Evolutionary conservation across 768 basidiomycete species (phyloP), one percentile per base, ranked within the genome.

Genomic region (Serendipita indica): DNA sequence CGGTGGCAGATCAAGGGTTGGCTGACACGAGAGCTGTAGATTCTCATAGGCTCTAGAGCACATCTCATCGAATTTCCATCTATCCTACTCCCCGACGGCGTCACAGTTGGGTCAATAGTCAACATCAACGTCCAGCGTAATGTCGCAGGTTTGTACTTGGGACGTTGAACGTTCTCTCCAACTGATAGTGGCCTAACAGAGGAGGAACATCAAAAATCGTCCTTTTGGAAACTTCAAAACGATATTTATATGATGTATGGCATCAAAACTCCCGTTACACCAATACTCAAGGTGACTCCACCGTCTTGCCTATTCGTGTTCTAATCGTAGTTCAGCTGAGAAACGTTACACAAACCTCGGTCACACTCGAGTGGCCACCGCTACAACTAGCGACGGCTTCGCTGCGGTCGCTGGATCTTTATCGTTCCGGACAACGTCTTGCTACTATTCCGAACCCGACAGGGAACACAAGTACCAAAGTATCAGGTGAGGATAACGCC

Each of bases 31-130:
- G 49, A 32, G 39, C 20, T 58, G 45, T 68, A 91, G 90, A 93
- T 96, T 63, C 78, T 94, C 1, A 78, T 97, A 13, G 92, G 94
- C 14, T 90, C 89, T 69, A 80, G 90, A 39, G 93, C 93, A 16
- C 94, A 98, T 67, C 77, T 98, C 33, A 94, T 99, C 65, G 94
- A 99, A 71, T 99, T 98, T 69, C 96, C 96, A 1, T 98, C 96
- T 0, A 77, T 99, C 35, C 79, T 98, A 1, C 75, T 98, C 4
- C 96, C 96, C 0, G 88, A 92, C 0, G 93, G 93, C 13, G 84
- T 90, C 1, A 83, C 86, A 6, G 82, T 93, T 0, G 96, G 96
- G 3, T 96, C 91, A 18, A 97, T 99, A 64, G 89, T 99, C 64
- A 96, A 91, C 68, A 98, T 98, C 69, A 83, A 92, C 2, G 93